phyloP scores from a whole-genome alignment of 2,329 filamentous ascomycete species.

The Pseudophaeomoniella oleicola region DNA sequence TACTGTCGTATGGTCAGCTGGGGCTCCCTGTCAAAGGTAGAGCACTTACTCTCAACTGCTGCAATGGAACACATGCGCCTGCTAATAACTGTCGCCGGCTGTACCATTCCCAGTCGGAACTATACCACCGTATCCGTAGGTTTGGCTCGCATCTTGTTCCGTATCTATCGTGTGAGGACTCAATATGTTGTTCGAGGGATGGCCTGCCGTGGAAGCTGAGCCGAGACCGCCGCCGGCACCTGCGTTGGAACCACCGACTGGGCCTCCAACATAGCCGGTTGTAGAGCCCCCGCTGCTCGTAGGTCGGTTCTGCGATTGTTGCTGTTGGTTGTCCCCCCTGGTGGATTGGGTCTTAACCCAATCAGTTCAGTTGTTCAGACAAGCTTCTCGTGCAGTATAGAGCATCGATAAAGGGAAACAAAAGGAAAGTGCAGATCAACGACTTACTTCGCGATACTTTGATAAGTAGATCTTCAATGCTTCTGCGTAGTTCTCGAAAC shows the following conservation, averaged over 20 bases:
- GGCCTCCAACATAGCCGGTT: conserved; percentile 18
- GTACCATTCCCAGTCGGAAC: conserved; percentile 24
- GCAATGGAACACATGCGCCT: background rate
- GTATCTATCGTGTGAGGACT: conserved; percentile 25
- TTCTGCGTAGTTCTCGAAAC: conserved; percentile 97
- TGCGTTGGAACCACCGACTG: conserved; percentile 19
- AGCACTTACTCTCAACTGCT: background rate
- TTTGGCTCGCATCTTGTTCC: conserved; percentile 25
- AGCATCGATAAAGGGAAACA: conserved; percentile 14
- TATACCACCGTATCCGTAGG: conserved; percentile 31
- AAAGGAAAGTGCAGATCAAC: conserved; percentile 13
- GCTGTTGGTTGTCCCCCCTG: conserved; percentile 39
- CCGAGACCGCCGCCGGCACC: conserved; percentile 16
- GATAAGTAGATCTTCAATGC: conserved; percentile 95
- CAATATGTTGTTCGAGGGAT: conserved; percentile 29
- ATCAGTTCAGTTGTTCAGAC: conserved; percentile 37
- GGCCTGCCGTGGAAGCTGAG: conserved; percentile 13
- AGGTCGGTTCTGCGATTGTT: conserved; percentile 36
- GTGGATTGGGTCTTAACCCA: conserved; percentile 63
- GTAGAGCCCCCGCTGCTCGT: conserved; percentile 29
- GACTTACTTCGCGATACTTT: conserved; percentile 90
- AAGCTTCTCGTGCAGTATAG: conserved; percentile 22
- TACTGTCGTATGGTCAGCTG: too few relatives aligned
- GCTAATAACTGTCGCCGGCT: background rate
- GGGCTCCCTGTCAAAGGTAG: too few relatives aligned